phyloP scores from a whole-genome alignment of 768 basidiomycete species.

The Phanerochaete carnosa region DNA sequence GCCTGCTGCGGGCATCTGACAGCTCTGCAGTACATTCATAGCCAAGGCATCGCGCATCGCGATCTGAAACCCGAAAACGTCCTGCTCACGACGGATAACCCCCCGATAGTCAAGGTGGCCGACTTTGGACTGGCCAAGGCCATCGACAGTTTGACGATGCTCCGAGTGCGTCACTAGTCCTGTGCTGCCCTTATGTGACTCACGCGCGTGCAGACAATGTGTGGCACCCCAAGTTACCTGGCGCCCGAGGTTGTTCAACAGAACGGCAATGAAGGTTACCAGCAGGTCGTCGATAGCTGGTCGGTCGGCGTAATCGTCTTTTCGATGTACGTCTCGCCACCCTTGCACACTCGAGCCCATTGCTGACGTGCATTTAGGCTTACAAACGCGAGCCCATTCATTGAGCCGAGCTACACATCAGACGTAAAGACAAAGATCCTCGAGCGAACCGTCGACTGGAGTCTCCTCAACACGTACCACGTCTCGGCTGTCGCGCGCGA shows the following conservation, averaged over 20 bases:
- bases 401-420: conserved; percentile 62
- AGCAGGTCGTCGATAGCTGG: conserved; percentile 92
- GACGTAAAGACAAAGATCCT: conserved; percentile 62
- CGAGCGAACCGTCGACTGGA: conserved; percentile 62
- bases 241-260: conserved; percentile 88
- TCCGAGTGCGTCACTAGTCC: conserved; percentile 44
- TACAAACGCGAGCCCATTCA: conserved; percentile 75
- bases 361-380: conserved; percentile 45
- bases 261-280: conserved; percentile 67
- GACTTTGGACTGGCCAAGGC: conserved; percentile 96
- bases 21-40: conserved; percentile 56
- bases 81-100: conserved; percentile 67
- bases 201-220: conserved; percentile 68
- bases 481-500: background rate
- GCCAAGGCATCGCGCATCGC: conserved; percentile 80
- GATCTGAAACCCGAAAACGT: conserved; percentile 96
- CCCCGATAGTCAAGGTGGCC: conserved; percentile 82
- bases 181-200: conserved; percentile 1
- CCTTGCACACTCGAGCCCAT: background rate
- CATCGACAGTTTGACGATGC: conserved; percentile 74
- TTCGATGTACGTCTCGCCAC: conserved; percentile 61
- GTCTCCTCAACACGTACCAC: background rate
- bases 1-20: background rate
- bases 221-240: conserved; percentile 92
- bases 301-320: conserved; percentile 94